Evolutionary conservation across 345 rosid species (phyloP), one percentile per base, ranked within the genome.

Genomic region (Chamaenerion angustifolium): DNA sequence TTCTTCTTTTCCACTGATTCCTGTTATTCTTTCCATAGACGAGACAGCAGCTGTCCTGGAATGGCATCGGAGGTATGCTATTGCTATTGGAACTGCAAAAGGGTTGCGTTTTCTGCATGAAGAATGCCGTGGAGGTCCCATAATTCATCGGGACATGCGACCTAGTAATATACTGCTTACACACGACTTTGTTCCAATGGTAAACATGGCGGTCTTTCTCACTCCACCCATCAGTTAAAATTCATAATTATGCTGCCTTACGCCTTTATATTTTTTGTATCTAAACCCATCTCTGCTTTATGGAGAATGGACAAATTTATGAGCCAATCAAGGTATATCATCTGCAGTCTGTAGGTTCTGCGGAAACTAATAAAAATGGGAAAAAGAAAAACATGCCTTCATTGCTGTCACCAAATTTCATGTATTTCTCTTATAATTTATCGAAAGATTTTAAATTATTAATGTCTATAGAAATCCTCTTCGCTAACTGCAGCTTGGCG

Each of bases 161-260:
- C 87, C 87, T 21, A 56, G 80, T 61, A 80, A 80, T 54, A 72
- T 80, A 48, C 67, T 80, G 44, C 82, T 80, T 51, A 80, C 83
- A 6, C 83, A 80, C 54, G 87, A 80, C 56, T 80, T 74, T 10
- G 77, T 80, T 54, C 83, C 82, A 6, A 77, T 74, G 83, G 83
- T 70, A 64, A 72, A 15, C 54, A 7, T 52, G 15, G 37, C 37
- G 1, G 37, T 31, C 37, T 31, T 14, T 15, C 49, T 27, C n/a
- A 23, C 37, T 25, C 23, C 12, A 4, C 21, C 27, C 51, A 47
- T 5, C 10, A 10, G 8, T 16, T 18, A 11, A 0, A 48, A 3
- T 5, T 31, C 37, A 31, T 31, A 31, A 31, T 3, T 31, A 4
- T 31, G 37, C 37, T 31, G 7, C 37, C 37, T 31, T 31, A 3